phyloP scores from a whole-genome alignment of 805 yeast genomes.

The Pichia exigua region DNA sequence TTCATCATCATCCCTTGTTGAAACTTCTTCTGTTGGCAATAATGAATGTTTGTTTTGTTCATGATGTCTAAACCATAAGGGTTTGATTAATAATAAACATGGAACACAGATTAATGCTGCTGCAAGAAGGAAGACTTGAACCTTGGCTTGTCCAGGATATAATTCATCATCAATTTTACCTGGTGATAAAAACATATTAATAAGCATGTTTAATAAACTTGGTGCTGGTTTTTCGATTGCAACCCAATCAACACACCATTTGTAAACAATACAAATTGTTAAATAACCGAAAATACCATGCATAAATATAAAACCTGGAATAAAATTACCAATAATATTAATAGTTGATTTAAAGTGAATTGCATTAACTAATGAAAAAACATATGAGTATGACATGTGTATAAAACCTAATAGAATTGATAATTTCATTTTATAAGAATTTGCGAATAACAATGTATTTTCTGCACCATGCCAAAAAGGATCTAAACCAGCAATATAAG shows the following conservation, averaged over 20 bases:
- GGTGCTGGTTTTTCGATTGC: constrained; percentile 76
- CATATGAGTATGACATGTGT: constrained; percentile 88
- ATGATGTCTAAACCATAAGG: constrained; percentile 42
- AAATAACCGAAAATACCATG: constrained; percentile 94
- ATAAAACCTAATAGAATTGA: constrained; percentile 89
- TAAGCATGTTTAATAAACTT: constrained; percentile 87
- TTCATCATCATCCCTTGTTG: constrained; percentile 18
- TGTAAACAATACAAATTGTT: constrained; percentile 77
- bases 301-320: constrained; percentile 93
- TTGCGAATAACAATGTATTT: constrained; percentile 79
- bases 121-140: constrained; percentile 65
- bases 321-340: constrained; percentile 85
- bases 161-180: constrained; percentile 78
- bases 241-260: constrained; percentile 93
- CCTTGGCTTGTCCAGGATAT: constrained; percentile 67
- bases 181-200: constrained; percentile 91
- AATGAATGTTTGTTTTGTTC: constrained; percentile 42
- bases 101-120: constrained; percentile 90
- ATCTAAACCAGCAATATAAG: constrained; percentile 82
- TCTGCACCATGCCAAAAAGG: constrained; percentile 98
- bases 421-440: constrained; percentile 95
- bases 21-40: constrained; percentile 25
- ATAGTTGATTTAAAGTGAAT: constrained; percentile 58
- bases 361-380: constrained; percentile 79
- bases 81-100: constrained; percentile 80